Conservation (phyloP, 1,284 basidiomycete genomes). For the Trametes pubescens region DNA sequence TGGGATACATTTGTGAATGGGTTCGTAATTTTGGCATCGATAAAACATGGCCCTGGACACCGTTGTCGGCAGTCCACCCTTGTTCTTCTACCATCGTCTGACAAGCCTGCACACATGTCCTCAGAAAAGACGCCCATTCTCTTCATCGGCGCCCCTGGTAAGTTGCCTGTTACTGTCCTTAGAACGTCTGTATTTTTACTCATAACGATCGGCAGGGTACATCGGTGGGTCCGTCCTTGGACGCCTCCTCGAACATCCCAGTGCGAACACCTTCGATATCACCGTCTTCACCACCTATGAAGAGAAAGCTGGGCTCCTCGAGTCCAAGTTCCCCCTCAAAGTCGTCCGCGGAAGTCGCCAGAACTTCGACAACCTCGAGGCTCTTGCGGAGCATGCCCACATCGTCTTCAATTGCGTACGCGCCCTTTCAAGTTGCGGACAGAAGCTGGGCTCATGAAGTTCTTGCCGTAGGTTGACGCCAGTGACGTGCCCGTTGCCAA, state of each 20-base stretch:
- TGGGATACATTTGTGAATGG: too few species aligned
- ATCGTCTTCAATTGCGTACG: conserved; percentile 39
- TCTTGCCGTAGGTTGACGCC: conserved; percentile 48
- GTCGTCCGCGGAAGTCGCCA: conserved; percentile 38
- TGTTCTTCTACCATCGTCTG: not conserved
- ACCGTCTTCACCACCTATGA: conserved; percentile 34
- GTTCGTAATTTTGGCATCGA: too few species aligned
- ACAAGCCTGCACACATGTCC: not conserved
- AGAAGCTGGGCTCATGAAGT: not conserved
- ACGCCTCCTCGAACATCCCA: conserved; percentile 36
- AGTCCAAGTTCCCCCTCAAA: conserved; percentile 37
- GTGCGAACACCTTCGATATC: conserved; percentile 33
- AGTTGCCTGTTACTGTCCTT: not conserved
- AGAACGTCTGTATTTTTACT: too few species aligned
- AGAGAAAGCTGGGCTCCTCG: conserved; percentile 39
- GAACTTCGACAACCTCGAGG: conserved; percentile 36
- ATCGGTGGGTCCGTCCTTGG: conserved; percentile 39
- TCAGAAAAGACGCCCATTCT: conserved; percentile 20
- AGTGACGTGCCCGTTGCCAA: conserved; percentile 50
- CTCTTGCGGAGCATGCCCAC: conserved; percentile 36
- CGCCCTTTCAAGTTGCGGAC: conserved; percentile 8
- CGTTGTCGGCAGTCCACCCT: too few species aligned
- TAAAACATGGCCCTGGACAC: too few species aligned
- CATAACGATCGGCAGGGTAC: conserved; percentile 32
- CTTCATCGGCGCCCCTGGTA: conserved; percentile 32